A percentile compares a stretch with the other conserved stretches of the same genome.
These are phyloP conservation scores for Pseudopyricularia javanii DNA, from an alignment of 2,329 filamentous ascomycete species.

Conservation along the genomic window DNA sequence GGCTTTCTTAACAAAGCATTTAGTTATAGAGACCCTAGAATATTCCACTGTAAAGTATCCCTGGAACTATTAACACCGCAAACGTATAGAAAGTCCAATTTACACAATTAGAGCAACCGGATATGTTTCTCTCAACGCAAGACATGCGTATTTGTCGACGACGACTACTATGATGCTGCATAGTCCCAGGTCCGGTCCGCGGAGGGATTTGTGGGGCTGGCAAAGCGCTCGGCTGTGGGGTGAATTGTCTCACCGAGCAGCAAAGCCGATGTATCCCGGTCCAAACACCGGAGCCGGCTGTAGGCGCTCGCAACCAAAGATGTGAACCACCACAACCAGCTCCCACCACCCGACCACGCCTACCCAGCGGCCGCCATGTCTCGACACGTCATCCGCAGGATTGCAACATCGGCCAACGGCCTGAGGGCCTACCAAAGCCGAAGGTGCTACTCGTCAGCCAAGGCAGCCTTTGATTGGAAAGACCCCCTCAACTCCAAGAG, in stretches of 20 bases:
- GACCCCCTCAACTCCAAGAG: conserved; percentile 69
- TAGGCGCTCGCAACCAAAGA: not conserved
- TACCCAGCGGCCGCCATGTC: not conserved
- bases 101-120: too few relatives aligned
- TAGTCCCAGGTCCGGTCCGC: too few relatives aligned
- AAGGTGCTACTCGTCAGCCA: not conserved
- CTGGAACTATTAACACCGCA: too few relatives aligned
- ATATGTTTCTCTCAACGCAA: too few relatives aligned
- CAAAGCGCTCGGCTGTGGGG: not conserved
- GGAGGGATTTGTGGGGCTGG: too few relatives aligned
- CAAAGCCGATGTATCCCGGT: not conserved
- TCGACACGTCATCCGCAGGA: not conserved
- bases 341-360: not conserved
- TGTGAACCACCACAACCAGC: not conserved
- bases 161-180: too few relatives aligned
- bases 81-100: too few relatives aligned
- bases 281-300: not conserved
- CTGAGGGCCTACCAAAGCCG: not conserved
- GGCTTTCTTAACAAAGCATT: too few relatives aligned
- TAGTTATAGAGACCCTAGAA: too few relatives aligned
- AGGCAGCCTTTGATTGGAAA: conserved; percentile 66
- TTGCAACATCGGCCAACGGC: not conserved
- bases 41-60: too few relatives aligned
- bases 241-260: not conserved
- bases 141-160: too few relatives aligned